These are phyloP conservation scores for Saxophila tyrrhenica DNA, from an alignment of 495 filamentous ascomycete genomes.

Conservation along the genomic window DNA sequence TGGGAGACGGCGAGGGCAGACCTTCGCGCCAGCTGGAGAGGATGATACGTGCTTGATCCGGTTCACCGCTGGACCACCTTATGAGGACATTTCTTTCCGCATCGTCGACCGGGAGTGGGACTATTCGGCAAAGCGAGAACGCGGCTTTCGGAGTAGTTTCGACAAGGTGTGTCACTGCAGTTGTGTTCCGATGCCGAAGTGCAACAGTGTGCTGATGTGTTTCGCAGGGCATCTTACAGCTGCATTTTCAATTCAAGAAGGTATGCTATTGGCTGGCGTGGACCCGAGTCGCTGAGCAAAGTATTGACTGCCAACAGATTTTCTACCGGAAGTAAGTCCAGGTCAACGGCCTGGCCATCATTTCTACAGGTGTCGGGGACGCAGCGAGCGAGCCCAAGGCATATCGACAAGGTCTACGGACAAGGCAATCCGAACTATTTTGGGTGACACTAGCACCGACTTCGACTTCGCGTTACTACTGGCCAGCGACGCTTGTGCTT, in stretches of 20 bases:
- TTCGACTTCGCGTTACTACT: too few relatives aligned
- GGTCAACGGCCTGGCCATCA: background rate
- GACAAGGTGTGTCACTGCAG: slow-evolving; percentile 63
- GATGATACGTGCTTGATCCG: slow-evolving; percentile 96
- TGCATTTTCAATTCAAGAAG: slow-evolving; percentile 97
- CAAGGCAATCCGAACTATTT: too few relatives aligned
- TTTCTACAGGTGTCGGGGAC: background rate
- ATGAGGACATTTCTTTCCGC: slow-evolving; percentile 93
- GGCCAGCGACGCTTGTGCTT: too few relatives aligned
- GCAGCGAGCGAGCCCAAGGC: background rate
- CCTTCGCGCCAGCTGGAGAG: slow-evolving; percentile 88
- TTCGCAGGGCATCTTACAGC: slow-evolving; percentile 76
- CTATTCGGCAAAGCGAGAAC: slow-evolving; percentile 87
- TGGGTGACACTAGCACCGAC: too few relatives aligned
- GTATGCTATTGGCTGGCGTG: too few relatives aligned
- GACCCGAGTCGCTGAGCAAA: too few relatives aligned
- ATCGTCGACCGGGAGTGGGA: slow-evolving; percentile 99
- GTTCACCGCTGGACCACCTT: slow-evolving; percentile 90
- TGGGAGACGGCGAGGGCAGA: slow-evolving; percentile 79
- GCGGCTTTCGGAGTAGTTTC: slow-evolving; percentile 92
- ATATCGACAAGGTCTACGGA: too few relatives aligned
- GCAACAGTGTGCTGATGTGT: slow-evolving; percentile 14
- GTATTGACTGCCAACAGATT: background rate
- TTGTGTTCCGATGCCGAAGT: background rate
- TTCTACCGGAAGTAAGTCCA: background rate